Base-by-base conservation (phyloP, 192 early-diverging fungal genomes). In the Backusella psychrophila region DNA sequence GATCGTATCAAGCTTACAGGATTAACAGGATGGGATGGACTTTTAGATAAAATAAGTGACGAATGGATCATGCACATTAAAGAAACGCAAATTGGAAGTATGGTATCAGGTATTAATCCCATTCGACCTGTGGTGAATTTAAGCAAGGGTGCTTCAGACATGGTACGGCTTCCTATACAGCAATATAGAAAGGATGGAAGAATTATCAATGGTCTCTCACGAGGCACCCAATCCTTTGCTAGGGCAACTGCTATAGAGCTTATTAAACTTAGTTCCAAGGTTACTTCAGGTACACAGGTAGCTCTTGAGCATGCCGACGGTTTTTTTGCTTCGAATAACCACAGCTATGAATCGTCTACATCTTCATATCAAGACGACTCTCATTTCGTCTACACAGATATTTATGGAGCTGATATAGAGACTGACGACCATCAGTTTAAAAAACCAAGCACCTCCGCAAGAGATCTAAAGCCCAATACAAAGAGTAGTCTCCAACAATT, bases 161-260 rank as follows among this genome's bases (percentile, higher is more conserved):
- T 99, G 29, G 89, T 99, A 6, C 83, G 96, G 2, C 80, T 99
- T 69, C 98, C 98, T 2, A 88, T 98, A 77, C 93, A 97, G 78
- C 96, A 98, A 80, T 99, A 97, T 78, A 88, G 90, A 67, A 91
- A 92, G 71, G 98, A 99, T 77, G 98, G 98, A 34, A 86, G 93
- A 17, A 87, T 98, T 31, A 88, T 99, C 42, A 89, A 93, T 74
- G 96, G 94, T 19, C 78, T 98, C 17, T 94, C 95, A 79, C 90
- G 88, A 44, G 96, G 96, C 7, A 93, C 95, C 6, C 90, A 92
- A 69, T 94, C 95, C 3, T 97, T 99, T 88, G 93, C 94, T 1
- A 88, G 89, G 44, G 91, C 96, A 0, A 96, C 98, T 0, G 94
- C 98, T 6, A 87, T 95, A 81, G 96, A 97, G 78, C 93, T 95